phyloP scores from a whole-genome alignment of 2,329 filamentous ascomycete genomes.

The Hypocreales sp. region DNA sequence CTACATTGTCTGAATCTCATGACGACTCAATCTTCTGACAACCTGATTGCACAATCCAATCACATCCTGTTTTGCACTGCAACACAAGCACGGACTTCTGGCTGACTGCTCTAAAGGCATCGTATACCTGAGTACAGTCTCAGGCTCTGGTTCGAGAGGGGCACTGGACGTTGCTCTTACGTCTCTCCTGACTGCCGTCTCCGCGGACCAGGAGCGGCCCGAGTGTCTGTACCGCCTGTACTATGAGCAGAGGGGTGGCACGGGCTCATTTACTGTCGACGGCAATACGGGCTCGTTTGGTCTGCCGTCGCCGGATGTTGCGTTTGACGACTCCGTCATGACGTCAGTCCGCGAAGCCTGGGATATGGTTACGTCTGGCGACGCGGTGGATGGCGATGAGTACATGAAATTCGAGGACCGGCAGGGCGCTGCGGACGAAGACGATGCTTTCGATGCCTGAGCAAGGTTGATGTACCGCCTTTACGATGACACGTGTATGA shows the following conservation, averaged over 20 bases:
- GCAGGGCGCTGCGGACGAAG: slow-evolving; percentile 43
- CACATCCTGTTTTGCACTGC: slow-evolving; percentile 4
- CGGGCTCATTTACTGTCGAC: slow-evolving; percentile 14
- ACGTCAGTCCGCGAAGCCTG: slow-evolving; percentile 55
- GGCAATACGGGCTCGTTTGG: slow-evolving; percentile 39
- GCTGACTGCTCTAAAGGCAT: slow-evolving; percentile 12
- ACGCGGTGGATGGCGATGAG: slow-evolving; percentile 26
- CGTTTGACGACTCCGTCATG: slow-evolving; percentile 58
- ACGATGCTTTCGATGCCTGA: slow-evolving; percentile 32
- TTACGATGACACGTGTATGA: background rate
- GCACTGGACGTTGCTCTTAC: slow-evolving; percentile 24
- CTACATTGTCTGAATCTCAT: slow-evolving; percentile 98
- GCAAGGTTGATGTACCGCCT: slow-evolving; percentile 1
- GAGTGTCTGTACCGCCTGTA: slow-evolving; percentile 33
- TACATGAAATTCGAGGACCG: slow-evolving; percentile 74
- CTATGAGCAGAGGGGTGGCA: slow-evolving; percentile 33
- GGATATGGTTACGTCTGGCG: slow-evolving; percentile 42
- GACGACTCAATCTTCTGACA: slow-evolving; percentile 82
- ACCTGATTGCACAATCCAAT: slow-evolving; percentile 49
- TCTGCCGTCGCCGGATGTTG: slow-evolving; percentile 44
- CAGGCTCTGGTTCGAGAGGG: slow-evolving; percentile 16
- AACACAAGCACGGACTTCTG: no score
- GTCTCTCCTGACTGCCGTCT: slow-evolving; percentile 20
- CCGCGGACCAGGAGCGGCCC: slow-evolving; percentile 12
- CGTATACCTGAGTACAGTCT: slow-evolving; percentile 21